Base-by-base conservation (phyloP, 148 eudicot genomes). In the Rheum nobile region DNA sequence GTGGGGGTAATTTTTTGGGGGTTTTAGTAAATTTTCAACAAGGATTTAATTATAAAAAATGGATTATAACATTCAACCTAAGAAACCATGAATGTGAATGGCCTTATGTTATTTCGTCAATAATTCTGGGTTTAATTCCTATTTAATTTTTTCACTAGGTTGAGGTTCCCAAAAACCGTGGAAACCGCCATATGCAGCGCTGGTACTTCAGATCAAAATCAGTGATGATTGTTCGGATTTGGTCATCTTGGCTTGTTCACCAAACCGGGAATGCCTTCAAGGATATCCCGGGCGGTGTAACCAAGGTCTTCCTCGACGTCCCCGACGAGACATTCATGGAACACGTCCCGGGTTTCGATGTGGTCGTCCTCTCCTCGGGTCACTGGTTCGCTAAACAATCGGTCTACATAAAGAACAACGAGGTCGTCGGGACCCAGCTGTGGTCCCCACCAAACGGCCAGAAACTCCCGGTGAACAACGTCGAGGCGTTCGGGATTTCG, bases 181-280 rank as follows among this genome's bases (percentile, higher is more conserved):
- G 98, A 39, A 91, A 91, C 77, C 86, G 78, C 50, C 90, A 78
- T 74, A 91, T 94, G 98, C 98, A 94, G 31, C 91, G 97, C 41
- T 94, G 93, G 81, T 79, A 77, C 71, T 94, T 94, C 77, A 76
- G 82, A 79, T 91, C 97, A 65, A 91, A 92, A 42, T 82, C 88
- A 35, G 93, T 92, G 48, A 86, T 82, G 91, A 88, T 94, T 63
- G 84, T 83, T 71, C 94, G 98, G 8, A 85, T 91, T 74, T 94
- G 98, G 98, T 94, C 98, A 47, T 94, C 98, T 19, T 94, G 98
- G 98, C 97, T 94, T 32, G 90, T 94, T 71, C 91, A 88, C 75
- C 86, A 83, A 85, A 84, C 93, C 70, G 71, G 95, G 19, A 88
- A 84, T 37, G 72, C 90, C 13, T 84, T 86, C 17, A 85, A 83